phyloP scores from a whole-genome alignment of 352 stramenopile species.

The Achlya hypogyna region DNA sequence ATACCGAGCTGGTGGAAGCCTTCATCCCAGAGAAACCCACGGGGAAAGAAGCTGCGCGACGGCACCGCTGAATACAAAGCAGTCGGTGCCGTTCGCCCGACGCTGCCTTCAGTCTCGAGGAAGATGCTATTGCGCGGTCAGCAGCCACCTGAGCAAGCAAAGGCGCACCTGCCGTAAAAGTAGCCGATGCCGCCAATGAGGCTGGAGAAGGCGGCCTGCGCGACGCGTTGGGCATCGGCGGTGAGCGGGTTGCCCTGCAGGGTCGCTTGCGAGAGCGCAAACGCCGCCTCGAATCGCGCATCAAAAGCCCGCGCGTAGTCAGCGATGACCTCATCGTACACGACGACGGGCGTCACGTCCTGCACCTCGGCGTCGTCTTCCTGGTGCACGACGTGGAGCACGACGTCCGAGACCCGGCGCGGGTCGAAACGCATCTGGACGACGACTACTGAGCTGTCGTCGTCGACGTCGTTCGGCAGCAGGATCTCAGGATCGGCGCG shows the following conservation, averaged over 20 bases:
- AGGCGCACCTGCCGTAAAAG: conserved; percentile 62
- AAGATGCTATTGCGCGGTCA: conserved; percentile 46
- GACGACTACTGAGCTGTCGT: conserved; percentile 53
- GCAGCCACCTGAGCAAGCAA: too few relatives aligned
- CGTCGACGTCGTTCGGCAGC: conserved; percentile 59
- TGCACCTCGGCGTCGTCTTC: conserved; percentile 24
- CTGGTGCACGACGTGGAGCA: conserved; percentile 57
- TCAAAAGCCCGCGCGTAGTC: conserved; percentile 30
- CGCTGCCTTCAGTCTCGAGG: conserved; percentile 41
- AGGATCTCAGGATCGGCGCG: conserved; percentile 37
- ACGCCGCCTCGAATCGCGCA: conserved; percentile 45
- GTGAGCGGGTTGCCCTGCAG: background rate
- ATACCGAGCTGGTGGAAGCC: conserved; percentile 90
- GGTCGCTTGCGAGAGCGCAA: conserved; percentile 30
- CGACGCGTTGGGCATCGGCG: conserved; percentile 40
- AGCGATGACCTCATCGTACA: conserved; percentile 6
- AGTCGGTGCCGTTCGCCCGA: conserved; percentile 35
- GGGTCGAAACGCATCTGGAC: conserved; percentile 40
- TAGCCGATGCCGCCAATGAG: conserved; percentile 84
- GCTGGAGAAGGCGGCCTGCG: conserved; percentile 83
- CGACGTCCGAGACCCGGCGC: conserved; percentile 37
- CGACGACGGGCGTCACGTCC: conserved; percentile 2
- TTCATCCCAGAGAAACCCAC: conserved; percentile 93
- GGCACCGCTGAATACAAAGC: conserved; percentile 83
- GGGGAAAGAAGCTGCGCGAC: conserved; percentile 90